Evolutionary conservation across 169 alveolate genomes (phyloP), one percentile per base, ranked within the genome.

Genomic region (Prorocentrum cordatum): DNA sequence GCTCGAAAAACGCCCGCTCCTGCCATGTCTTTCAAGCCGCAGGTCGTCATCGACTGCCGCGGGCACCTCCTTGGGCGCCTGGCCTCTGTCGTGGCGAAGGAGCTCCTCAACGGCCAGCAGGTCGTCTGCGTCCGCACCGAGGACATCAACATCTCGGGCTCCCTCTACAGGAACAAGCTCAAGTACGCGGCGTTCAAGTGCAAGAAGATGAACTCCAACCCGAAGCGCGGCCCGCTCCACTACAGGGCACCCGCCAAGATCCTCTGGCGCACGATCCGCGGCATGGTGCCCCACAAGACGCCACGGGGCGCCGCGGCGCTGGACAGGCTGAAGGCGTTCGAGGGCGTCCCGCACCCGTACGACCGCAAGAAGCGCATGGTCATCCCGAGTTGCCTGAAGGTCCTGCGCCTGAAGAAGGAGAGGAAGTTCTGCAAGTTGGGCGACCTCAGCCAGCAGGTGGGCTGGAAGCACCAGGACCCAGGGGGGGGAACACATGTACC

Each of bases 241-340:
- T 94, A 93, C 93, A 94, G 99, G 82, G 96, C 98, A 39, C 99
- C 99, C 45, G 54, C 99, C 39, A 97, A 96, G 92, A 95, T 96
- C 54, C 95, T 97, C 94, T 97, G 98, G 98, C 95, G 88, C 50
- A 62, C 96, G 70, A 97, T 98, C 73, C 96, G 99, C 75, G 99
- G 99, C 82, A 98, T 98, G 99, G 92, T 98, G 73, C 99, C 99
- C 27, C 99, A 98, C 93, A 98, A 98, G 94, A 97, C 99, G 26
- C 94, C 98, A 71, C 96, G 98, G 79, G 99, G 99, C 39, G 97
- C 97, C 73, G 96, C 96, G 77, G 99, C 99, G 54, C 95, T 98
- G 72, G 96, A 94, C 50, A 95, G 98, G 26, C 33, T 80, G 80
- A 80, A 80, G 90, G 42, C 90, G 38, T 80, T 80, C 64, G 90